These are phyloP conservation scores for Arabis alpina DNA, from an alignment of 345 rosid genomes.

Conservation along the genomic window DNA sequence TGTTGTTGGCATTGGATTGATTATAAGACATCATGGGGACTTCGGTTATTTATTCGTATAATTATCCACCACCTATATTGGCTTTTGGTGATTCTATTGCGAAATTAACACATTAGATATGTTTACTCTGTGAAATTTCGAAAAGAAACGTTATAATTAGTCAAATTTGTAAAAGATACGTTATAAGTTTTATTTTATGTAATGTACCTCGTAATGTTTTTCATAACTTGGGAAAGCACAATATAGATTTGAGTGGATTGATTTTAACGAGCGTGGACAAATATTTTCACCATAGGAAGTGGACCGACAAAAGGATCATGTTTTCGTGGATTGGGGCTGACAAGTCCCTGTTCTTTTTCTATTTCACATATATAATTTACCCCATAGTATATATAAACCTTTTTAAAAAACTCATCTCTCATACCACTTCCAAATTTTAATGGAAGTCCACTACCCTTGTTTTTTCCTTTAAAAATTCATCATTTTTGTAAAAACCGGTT, in stretches of 20 bases:
- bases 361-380: conserved; percentile 11
- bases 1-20: neutral
- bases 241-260: conserved; percentile 20
- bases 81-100: neutral
- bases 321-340: conserved; percentile 26
- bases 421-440: conserved; percentile 1
- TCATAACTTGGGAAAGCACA: neutral
- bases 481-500: no score
- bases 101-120: neutral
- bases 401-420: neutral
- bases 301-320: conserved; percentile 35
- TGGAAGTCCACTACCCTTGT: neutral
- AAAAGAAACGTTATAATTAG: neutral
- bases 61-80: no score
- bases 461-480: no score
- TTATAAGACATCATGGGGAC: neutral
- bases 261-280: conserved; percentile 28
- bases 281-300: conserved; percentile 29
- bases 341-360: conserved; percentile 8
- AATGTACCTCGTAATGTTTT: neutral
- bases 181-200: neutral
- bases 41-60: neutral
- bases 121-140: neutral
- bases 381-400: neutral
- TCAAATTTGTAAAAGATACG: neutral